These are phyloP conservation scores for Thecaphora thlaspeos DNA, from an alignment of 1,284 basidiomycete genomes.

Conservation along the genomic window DNA sequence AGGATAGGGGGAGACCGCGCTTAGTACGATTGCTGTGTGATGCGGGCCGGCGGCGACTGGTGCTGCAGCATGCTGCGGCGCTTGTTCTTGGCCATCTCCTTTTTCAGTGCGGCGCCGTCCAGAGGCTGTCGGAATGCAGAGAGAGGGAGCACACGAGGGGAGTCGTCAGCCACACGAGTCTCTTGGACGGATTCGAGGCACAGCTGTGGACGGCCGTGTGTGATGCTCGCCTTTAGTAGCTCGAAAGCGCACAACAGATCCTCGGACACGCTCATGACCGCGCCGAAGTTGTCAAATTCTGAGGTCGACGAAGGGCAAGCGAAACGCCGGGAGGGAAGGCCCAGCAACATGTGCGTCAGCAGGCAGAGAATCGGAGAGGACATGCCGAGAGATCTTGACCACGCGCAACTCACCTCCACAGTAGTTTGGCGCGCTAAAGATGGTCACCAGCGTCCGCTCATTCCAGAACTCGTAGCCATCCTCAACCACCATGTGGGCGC, in stretches of 20 bases:
- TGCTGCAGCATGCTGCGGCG: constrained; percentile 69
- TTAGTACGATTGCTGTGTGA: constrained; percentile 21
- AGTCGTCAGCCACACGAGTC: too few species aligned
- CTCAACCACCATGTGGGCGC: constrained; percentile 98
- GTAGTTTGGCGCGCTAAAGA: constrained; percentile 98
- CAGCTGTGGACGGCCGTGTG: background rate
- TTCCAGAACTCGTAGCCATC: constrained; percentile 99
- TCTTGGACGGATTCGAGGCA: too few species aligned
- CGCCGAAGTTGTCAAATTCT: constrained; percentile 98
- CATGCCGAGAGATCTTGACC: too few species aligned
- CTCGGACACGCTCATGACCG: constrained; percentile 99
- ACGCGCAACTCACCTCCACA: too few species aligned
- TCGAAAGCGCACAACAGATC: constrained; percentile 92
- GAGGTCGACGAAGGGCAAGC: too few species aligned
- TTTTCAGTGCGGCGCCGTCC: constrained; percentile 89
- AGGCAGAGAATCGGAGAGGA: too few species aligned
- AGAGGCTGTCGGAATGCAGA: too few species aligned
- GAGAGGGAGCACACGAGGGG: too few species aligned
- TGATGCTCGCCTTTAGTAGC: constrained; percentile 77
- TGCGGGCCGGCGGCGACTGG: constrained; percentile 18
- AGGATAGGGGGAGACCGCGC: too few species aligned
- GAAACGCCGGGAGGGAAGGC: too few species aligned
- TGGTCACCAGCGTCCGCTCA: constrained; percentile 91
- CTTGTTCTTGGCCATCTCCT: constrained; percentile 98
- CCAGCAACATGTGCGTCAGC: too few species aligned